Conservation (phyloP, 441 rosid genomes). For the Flueggea neowawraea region DNA sequence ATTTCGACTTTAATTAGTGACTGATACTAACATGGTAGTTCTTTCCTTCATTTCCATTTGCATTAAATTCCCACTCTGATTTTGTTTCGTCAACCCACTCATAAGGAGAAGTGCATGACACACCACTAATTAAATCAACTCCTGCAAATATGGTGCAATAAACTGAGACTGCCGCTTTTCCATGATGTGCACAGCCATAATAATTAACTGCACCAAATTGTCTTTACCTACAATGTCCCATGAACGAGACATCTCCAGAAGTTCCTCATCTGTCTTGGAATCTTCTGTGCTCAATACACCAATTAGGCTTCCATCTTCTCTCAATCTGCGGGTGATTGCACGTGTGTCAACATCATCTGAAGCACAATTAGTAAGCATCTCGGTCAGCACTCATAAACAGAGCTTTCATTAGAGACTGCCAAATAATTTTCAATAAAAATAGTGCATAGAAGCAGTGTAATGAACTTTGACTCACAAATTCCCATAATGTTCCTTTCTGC, state of each 20-base stretch:
- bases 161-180: background rate
- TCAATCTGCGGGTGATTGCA: constrained; percentile 86
- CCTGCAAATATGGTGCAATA: constrained; percentile 39
- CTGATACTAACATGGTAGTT: constrained; percentile 47
- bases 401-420: background rate
- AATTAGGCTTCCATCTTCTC: constrained; percentile 93
- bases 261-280: constrained; percentile 68
- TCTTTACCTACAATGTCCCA: constrained; percentile 84
- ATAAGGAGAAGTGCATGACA: constrained; percentile 69
- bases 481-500: constrained; percentile 92
- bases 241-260: constrained; percentile 67
- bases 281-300: constrained; percentile 87
- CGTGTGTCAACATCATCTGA: constrained; percentile 93
- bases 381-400: constrained; percentile 2
- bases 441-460: background rate
- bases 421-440: background rate
- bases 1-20: background rate
- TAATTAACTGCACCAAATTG: constrained; percentile 10
- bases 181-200: background rate
- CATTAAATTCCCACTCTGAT: constrained; percentile 75
- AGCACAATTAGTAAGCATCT: background rate
- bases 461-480: constrained; percentile 45
- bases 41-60: constrained; percentile 34
- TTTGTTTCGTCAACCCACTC: constrained; percentile 75
- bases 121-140: constrained; percentile 82